A percentile compares a stretch with the other conserved stretches of the same genome.
Evolutionary conservation across 2,329 filamentous ascomycete species (phyloP).

Genomic region (Ophiostoma sp.): DNA sequence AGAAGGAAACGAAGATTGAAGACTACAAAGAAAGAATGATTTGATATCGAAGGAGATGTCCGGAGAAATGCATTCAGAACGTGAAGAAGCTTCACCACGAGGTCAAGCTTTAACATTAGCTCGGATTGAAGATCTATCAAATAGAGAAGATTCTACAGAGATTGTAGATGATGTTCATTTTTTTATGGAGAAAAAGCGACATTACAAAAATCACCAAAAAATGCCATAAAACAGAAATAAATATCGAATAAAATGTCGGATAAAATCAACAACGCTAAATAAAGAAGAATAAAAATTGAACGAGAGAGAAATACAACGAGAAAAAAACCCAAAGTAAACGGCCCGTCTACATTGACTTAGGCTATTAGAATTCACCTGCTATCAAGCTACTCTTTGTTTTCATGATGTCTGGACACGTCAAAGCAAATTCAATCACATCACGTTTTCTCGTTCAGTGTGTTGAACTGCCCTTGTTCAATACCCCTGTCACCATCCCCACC

Average conservation of each 20-base stretch:
- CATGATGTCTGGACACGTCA: neutral
- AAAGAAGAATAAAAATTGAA: neutral
- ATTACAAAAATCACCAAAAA: no score
- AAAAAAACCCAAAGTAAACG: neutral
- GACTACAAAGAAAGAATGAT: no score
- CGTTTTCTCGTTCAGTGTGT: neutral
- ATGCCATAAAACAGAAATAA: no score
- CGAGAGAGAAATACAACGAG: neutral
- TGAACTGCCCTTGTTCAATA: neutral
- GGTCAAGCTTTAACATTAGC: neutral
- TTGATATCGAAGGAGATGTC: neutral
- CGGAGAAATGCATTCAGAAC: neutral
- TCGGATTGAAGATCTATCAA: neutral
- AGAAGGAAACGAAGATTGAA: neutral
- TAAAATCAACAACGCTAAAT: no score
- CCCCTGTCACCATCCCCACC: conserved; percentile 3
- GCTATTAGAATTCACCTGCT: neutral
- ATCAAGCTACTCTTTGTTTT: neutral
- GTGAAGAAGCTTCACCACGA: neutral
- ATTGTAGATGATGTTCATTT: no score
- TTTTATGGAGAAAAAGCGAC: no score
- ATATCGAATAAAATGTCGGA: no score
- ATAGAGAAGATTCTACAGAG: neutral
- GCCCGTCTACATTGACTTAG: neutral
- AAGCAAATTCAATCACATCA: neutral